Base-by-base conservation (phyloP, 176 grass and related monocot genomes). In the Areca catechu region DNA sequence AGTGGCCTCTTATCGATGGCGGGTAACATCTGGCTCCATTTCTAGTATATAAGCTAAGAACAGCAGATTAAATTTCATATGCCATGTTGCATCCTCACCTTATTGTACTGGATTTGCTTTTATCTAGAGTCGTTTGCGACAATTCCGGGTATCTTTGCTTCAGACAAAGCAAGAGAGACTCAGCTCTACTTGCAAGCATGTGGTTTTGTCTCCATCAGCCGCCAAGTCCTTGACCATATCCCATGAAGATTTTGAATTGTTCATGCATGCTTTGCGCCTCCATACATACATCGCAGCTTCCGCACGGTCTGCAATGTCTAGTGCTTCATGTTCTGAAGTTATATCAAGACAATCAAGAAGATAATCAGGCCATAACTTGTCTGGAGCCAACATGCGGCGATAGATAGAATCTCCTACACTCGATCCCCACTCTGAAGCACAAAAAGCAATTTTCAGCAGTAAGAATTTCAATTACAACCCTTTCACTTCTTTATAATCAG, bases 201-300 rank as follows among this genome's bases (percentile, higher is more conserved):
- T 83, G 75, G 37, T 98, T 98, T 98, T 98, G 53, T 85, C 84
- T 3, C 73, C 78, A 16, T 80, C 87, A 20, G 82, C 74, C 23
- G 79, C 29, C 51, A 98, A 70, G 66, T 98, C 87, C 83, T 88
- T 92, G 14, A 98, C 84, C 76, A 71, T 70, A 58, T 89, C 84
- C 93, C 93, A 92, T 4, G 76, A 83, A 9, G 82, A 56, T 70
- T 79, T 82, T 3, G 84, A 74, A 59, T 75, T 72, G 69, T 62
- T 70, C 4, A 74, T 75, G 30, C 78, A 78, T 5, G 93, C 93
- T 77, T 98, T 98, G 50, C 86, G 81, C 50, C 72, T 73, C 93
- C 93, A 98, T 20, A 98, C 93, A 65, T 92, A 85, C 93, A 98
- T 98, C 4, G 93, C 88, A 2, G 93, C 93, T 69, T 98, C 93